These are phyloP conservation scores for Phellinidium pouzarii DNA, from an alignment of 1,284 basidiomycete species.

Conservation along the genomic window DNA sequence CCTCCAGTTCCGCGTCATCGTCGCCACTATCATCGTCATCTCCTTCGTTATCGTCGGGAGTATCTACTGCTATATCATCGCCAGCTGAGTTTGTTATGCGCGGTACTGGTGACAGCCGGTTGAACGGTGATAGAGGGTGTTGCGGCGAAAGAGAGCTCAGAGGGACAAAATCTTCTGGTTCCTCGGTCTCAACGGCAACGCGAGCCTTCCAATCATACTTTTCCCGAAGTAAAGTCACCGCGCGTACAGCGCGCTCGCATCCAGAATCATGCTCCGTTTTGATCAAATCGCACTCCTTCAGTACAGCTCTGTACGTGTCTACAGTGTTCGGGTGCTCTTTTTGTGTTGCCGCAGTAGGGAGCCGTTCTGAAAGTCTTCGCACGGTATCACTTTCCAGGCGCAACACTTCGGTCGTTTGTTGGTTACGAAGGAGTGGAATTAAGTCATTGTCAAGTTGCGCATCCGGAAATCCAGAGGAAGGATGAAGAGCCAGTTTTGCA, in stretches of 20 bases:
- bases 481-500: slow-evolving; percentile 61
- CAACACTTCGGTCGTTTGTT: slow-evolving; percentile 69
- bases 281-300: slow-evolving; percentile 59
- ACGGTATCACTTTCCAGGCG: slow-evolving; percentile 62
- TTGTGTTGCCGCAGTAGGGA: slow-evolving; percentile 29
- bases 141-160: slow-evolving; percentile 36
- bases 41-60: slow-evolving; percentile 16
- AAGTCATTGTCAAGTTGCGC: slow-evolving; percentile 63
- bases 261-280: slow-evolving; percentile 61
- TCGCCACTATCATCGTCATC: slow-evolving; percentile 28
- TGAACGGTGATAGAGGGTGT: slow-evolving; percentile 7
- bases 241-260: slow-evolving; percentile 63
- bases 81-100: slow-evolving; percentile 17
- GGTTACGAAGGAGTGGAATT: slow-evolving; percentile 63
- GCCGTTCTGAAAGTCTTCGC: slow-evolving; percentile 56
- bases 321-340: slow-evolving; percentile 21
- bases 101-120: slow-evolving; percentile 8
- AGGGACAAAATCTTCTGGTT: slow-evolving; percentile 68
- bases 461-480: slow-evolving; percentile 49
- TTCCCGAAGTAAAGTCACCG: slow-evolving; percentile 65
- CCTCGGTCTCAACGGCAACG: slow-evolving; percentile 64
- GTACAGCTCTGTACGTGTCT: slow-evolving; percentile 51
- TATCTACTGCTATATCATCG: slow-evolving; percentile 4
- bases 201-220: slow-evolving; percentile 73
- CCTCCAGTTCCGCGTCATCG: slow-evolving; percentile 33